Evolutionary conservation across 768 basidiomycete genomes (phyloP), one percentile per base, ranked within the genome.

Genomic region (Cystofilobasidium ferigula): DNA sequence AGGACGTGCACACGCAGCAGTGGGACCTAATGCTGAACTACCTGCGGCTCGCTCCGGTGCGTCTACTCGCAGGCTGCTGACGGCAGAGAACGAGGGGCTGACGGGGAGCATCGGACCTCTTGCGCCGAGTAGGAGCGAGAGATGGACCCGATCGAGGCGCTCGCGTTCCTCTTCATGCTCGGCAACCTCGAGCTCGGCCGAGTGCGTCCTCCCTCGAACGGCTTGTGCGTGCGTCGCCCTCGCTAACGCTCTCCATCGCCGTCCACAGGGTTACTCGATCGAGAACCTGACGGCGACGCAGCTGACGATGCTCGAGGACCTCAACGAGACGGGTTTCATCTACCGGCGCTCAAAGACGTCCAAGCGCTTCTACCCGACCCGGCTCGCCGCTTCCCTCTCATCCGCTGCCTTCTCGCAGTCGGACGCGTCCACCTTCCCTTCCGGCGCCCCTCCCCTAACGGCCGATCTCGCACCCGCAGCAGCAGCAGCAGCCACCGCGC

Each of bases 11-110:
- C 71, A 88, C 85, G 34, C 95, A 99, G 74, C 78, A 98, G 22
- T 99, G 95, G 95, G 89, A 89, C 73, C 78, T 98, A 38, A 77
- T 99, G 68, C 81, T 97, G 35, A 88, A 90, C 71, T 99, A 97
- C 74, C 78, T 99, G 57, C 82, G 85, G 69, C 83, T 88, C 78
- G 85, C 86, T 28, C 88, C 90, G 81, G 89, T 90, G 71, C 56
- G 80, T 63, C 32, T 16, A 57, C 35, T 53, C 24, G 64, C 68
- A 40, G 38, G 38, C 38, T 8, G 38, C 38, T 9, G 9, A 9
- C 38, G 38, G 38, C 38, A 9, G 38, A 40, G 16, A n/a, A n/a
- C n/a, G n/a, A n/a, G n/a, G n/a, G n/a, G n/a, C n/a, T n/a, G n/a
- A n/a, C n/a, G n/a, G n/a, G n/a, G 38, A 40, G 38, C 38, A 40